phyloP scores from a whole-genome alignment of 805 yeast genomes.

The Soucietia sequanensis region DNA sequence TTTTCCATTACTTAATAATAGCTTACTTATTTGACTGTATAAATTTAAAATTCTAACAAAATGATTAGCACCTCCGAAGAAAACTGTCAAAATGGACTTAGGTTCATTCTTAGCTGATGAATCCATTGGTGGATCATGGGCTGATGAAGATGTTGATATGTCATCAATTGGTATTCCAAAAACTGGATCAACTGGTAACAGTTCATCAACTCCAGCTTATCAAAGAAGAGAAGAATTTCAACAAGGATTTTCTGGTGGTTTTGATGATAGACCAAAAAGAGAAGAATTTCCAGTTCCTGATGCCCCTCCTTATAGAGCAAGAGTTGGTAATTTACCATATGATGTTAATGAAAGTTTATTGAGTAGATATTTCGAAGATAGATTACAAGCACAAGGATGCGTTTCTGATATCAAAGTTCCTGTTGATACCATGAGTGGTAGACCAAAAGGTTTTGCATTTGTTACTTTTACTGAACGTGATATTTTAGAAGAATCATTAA shows the following conservation, averaged over 20 bases:
- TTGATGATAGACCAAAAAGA: slow-evolving; percentile 45
- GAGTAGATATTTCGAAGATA: slow-evolving; percentile 58
- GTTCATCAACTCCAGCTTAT: slow-evolving; percentile 11
- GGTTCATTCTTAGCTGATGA: slow-evolving; percentile 81
- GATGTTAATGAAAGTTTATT: slow-evolving; percentile 68
- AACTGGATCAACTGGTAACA: slow-evolving; percentile 14
- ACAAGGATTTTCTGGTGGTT: slow-evolving; percentile 12
- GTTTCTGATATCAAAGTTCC: slow-evolving; percentile 72
- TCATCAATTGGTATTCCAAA: slow-evolving; percentile 57
- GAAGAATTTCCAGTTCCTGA: slow-evolving; percentile 85
- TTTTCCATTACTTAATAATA: too few relatives aligned
- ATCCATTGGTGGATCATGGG: slow-evolving; percentile 77
- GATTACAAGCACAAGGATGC: slow-evolving; percentile 48
- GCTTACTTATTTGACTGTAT: too few relatives aligned
- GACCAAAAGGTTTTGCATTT: slow-evolving; percentile 59
- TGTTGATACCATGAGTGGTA: slow-evolving; percentile 59
- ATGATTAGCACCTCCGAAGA: slow-evolving; percentile 45
- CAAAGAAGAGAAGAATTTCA: slow-evolving; percentile 10
- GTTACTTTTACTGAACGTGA: slow-evolving; percentile 48
- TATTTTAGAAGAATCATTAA: slow-evolving; percentile 50
- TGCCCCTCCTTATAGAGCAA: slow-evolving; percentile 88
- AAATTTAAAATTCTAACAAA: slow-evolving; percentile 11
- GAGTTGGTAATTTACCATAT: slow-evolving; percentile 83
- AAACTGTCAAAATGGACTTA: slow-evolving; percentile 77
- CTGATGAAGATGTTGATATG: slow-evolving; percentile 77